Percentiles rank a stretch among this genome's conserved stretches.
Evolutionary conservation across 148 eudicot species (phyloP).

Genomic region (Heliamphora exappendiculata): DNA sequence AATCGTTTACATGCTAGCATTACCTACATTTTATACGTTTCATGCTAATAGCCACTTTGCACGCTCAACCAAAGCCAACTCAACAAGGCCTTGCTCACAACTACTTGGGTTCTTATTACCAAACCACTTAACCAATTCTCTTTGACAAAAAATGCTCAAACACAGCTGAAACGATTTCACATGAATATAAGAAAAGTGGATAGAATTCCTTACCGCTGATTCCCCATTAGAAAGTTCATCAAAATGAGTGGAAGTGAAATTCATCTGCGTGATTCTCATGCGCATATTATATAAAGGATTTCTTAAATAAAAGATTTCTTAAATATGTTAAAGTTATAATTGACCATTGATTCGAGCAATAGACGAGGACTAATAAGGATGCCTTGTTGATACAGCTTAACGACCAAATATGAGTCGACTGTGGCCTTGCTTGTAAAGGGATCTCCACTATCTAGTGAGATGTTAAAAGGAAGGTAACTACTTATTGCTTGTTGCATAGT

Average conservation of each 20-base stretch:
- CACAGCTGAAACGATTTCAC: not conserved
- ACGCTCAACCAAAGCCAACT: not conserved
- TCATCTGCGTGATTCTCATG: not conserved
- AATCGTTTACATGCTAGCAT: not conserved
- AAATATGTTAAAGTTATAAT: too few relatives aligned
- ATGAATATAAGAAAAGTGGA: not conserved
- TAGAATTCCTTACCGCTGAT: not conserved
- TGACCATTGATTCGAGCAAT: too few relatives aligned
- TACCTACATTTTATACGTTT: not conserved
- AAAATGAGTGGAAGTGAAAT: not conserved
- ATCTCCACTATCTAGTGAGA: not conserved
- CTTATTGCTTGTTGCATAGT: too few relatives aligned
- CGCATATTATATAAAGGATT: too few relatives aligned
- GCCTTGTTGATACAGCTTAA: too few relatives aligned
- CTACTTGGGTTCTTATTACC: not conserved
- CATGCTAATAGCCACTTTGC: not conserved
- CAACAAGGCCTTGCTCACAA: not conserved
- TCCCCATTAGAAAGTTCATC: not conserved
- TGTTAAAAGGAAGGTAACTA: too few relatives aligned
- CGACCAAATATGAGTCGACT: too few relatives aligned
- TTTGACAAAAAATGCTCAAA: not conserved
- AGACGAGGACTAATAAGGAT: too few relatives aligned
- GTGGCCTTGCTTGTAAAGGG: not conserved
- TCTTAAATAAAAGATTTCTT: too few relatives aligned
- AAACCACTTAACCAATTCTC: not conserved